Evolutionary conservation across 306 rosid genomes (phyloP), one percentile per base, ranked within the genome.

Genomic region (Prunus salicina): DNA sequence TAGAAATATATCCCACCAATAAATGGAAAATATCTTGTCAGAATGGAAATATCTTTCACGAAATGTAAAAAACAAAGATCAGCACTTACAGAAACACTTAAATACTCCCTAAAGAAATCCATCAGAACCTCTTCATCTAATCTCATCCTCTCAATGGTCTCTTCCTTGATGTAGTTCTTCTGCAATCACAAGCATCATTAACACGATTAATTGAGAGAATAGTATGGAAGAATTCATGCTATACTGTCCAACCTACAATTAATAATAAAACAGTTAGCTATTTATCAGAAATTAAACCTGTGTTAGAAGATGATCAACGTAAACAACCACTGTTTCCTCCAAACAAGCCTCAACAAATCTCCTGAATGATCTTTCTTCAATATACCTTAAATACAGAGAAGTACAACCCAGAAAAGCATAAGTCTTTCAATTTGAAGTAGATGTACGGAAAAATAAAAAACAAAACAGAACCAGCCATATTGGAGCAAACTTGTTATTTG

Each of bases 321-420:
- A 95, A 79, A 92, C 92, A 60, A 92, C 69, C 64, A 91, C 87
- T 12, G 97, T 89, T 88, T 95, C 99, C 87, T 95, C 99, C 57
- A 95, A 90, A 86, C 99, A 95, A 71, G 99, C 97, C 87, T 95
- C 99, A 60, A 95, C 99, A 73, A 95, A 95, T 88, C 92, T 95
- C 86, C 97, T 89, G 79, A 95, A 95, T 25, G 97, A 92, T 82
- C 97, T 87, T 68, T 95, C 99, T 92, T 95, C 99, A 78, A 92
- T 89, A 86, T 95, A 95, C 96, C 99, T 93, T 82, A 51, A 79
- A 61, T 66, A 60, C 64, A 67, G 63, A 68, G 78, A 73, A 80
- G 50, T 45, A 60, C 69, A 82, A 73, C 43, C 57, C 43, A 30
- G 62, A 75, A 25, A 45, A 52, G 51, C 64, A 52, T 68, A 50